phyloP scores from a whole-genome alignment of 2,329 filamentous ascomycete genomes.

The Celoporthe dispersa region DNA sequence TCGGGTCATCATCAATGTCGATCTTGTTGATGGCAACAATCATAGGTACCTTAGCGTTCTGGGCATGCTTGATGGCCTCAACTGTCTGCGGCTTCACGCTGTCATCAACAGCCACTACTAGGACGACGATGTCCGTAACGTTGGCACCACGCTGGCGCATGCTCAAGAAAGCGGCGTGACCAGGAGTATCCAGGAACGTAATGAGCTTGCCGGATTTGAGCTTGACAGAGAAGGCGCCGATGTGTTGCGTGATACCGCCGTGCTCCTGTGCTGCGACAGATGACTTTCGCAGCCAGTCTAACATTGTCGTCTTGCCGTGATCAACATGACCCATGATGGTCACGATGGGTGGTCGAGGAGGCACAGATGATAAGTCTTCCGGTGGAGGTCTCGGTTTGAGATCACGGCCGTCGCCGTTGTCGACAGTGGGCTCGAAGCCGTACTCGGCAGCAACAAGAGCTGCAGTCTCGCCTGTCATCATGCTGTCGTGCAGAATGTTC shows the following conservation, averaged over 20 bases:
- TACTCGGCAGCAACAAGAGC: slow-evolving; percentile 91
- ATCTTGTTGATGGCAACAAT: slow-evolving; percentile 98
- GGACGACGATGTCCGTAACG: slow-evolving; percentile 93
- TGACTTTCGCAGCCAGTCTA: slow-evolving; percentile 91
- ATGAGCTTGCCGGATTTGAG: slow-evolving; percentile 87
- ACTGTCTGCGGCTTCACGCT: slow-evolving; percentile 97
- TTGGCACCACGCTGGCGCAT: slow-evolving; percentile 96
- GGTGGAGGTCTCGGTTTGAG: slow-evolving; percentile 70
- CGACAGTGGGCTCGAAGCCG: slow-evolving; percentile 83
- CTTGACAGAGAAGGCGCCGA: slow-evolving; percentile 92
- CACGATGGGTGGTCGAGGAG: slow-evolving; percentile 84
- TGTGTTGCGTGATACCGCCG: slow-evolving; percentile 97
- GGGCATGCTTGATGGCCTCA: slow-evolving; percentile 94
- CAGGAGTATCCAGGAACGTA: slow-evolving; percentile 95
- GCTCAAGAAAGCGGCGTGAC: slow-evolving; percentile 91
- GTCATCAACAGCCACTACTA: slow-evolving; percentile 96
- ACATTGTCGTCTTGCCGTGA: slow-evolving; percentile 94
- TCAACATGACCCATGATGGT: slow-evolving; percentile 99
- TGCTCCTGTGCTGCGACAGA: slow-evolving; percentile 91
- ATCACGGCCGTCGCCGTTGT: slow-evolving; percentile 69
- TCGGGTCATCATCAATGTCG: slow-evolving; percentile 73
- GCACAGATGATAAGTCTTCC: slow-evolving; percentile 70
- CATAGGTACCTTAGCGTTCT: slow-evolving; percentile 84
- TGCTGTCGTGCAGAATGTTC: slow-evolving; percentile 77
- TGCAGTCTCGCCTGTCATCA: slow-evolving; percentile 89